Evolutionary conservation across 1,139 yeast species (phyloP).

Genomic region (Oligophagozyma castellii): DNA sequence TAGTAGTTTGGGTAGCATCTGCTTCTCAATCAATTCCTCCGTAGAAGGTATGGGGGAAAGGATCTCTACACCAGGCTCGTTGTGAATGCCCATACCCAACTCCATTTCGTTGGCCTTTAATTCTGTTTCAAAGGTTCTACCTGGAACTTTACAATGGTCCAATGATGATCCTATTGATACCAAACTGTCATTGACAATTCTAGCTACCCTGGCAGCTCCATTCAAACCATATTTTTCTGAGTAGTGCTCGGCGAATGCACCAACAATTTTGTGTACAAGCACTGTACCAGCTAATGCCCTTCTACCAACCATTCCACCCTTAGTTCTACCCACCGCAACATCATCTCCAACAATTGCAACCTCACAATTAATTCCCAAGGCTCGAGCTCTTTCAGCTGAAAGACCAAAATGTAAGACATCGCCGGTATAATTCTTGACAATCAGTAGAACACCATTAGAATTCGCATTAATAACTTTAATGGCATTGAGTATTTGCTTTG

Average conservation of each 20-base stretch:
- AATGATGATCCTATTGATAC: slow-evolving; percentile 86
- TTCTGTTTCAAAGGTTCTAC: slow-evolving; percentile 43
- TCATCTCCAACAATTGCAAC: slow-evolving; percentile 77
- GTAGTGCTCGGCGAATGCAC: slow-evolving; percentile 49
- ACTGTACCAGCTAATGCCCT: slow-evolving; percentile 89
- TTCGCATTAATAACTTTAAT: slow-evolving; percentile 34
- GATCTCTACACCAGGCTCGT: slow-evolving; percentile 75
- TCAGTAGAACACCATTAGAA: slow-evolving; percentile 52
- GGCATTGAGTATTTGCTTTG: slow-evolving; percentile 68
- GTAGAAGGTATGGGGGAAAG: slow-evolving; percentile 60
- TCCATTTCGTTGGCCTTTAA: slow-evolving; percentile 57
- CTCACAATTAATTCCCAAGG: slow-evolving; percentile 57
- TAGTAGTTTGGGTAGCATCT: slow-evolving; percentile 38
- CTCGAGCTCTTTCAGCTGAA: slow-evolving; percentile 77
- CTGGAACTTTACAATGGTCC: slow-evolving; percentile 85
- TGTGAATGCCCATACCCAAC: slow-evolving; percentile 91
- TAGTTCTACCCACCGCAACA: slow-evolving; percentile 79
- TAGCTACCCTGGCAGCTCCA: slow-evolving; percentile 45
- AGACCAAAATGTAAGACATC: slow-evolving; percentile 86
- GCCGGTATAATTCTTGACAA: slow-evolving; percentile 88
- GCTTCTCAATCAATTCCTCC: slow-evolving; percentile 38
- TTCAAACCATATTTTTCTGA: slow-evolving; percentile 32
- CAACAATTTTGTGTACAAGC: slow-evolving; percentile 71
- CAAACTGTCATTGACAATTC: slow-evolving; percentile 43
- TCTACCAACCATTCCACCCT: slow-evolving; percentile 84